Evolutionary conservation across 805 yeast species (phyloP).

Genomic region (Saturnispora ahearnii): DNA sequence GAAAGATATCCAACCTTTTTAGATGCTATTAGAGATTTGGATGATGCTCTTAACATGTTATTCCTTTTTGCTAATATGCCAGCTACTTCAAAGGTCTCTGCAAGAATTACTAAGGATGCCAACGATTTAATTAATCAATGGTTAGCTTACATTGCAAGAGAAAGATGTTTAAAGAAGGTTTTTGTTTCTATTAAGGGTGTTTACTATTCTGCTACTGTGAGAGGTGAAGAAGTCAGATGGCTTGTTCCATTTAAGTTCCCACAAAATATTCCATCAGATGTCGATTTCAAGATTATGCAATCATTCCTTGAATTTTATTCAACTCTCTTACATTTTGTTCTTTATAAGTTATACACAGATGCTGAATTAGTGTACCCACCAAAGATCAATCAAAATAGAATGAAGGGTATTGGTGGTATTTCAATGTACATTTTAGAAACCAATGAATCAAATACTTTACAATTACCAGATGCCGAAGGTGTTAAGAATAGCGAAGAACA

Average conservation of each 20-base stretch:
- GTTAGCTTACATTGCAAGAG: conserved; percentile 87
- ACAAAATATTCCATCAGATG: conserved; percentile 85
- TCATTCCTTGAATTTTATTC: conserved; percentile 95
- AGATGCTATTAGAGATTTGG: conserved; percentile 88
- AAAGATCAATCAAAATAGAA: conserved; percentile 57
- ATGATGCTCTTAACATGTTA: conserved; percentile 92
- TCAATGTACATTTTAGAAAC: conserved; percentile 70
- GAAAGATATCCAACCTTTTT: conserved; percentile 92
- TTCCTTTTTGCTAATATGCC: conserved; percentile 93
- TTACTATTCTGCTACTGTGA: conserved; percentile 81
- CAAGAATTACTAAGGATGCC: conserved; percentile 81
- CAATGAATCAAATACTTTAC: conserved; percentile 27
- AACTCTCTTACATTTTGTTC: conserved; percentile 78
- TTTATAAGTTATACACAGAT: conserved; percentile 79
- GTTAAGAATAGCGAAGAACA: conserved; percentile 20
- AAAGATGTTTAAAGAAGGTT: conserved; percentile 72
- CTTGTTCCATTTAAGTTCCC: conserved; percentile 96
- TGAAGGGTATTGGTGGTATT: conserved; percentile 85
- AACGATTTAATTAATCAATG: conserved; percentile 84
- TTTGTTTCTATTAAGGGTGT: conserved; percentile 97
- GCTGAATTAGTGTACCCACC: conserved; percentile 89
- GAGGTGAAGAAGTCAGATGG: conserved; percentile 94
- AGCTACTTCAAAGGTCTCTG: conserved; percentile 74
- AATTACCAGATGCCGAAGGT: conserved; percentile 28
- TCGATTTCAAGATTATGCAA: conserved; percentile 94